Conservation (phyloP, 2,329 filamentous ascomycete genomes). For the Cadophora sp. region DNA sequence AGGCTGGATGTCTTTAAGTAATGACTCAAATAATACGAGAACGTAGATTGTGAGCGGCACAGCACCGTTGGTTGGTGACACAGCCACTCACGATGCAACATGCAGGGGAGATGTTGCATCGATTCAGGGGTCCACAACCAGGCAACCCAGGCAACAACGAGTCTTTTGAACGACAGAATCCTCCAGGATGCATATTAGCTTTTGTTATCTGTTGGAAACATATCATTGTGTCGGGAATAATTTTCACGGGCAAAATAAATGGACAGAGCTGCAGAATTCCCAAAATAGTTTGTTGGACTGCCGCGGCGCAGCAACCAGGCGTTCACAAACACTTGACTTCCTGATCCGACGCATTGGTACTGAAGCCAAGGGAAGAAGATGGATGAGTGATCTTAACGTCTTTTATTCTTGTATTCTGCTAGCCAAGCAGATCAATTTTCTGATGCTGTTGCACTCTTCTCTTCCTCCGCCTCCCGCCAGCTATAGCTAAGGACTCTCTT, state of each 20-base stretch:
- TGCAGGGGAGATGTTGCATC: background rate
- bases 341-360: background rate
- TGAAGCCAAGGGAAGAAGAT: too few relatives aligned
- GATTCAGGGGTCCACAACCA: background rate
- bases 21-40: background rate
- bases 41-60: background rate
- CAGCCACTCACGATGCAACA: slow-evolving; percentile 7
- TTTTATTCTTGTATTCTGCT: too few relatives aligned
- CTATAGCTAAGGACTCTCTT: too few relatives aligned
- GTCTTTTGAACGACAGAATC: background rate
- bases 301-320: background rate
- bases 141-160: slow-evolving; percentile 7
- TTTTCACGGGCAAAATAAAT: too few relatives aligned
- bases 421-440: too few relatives aligned
- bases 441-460: too few relatives aligned
- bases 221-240: too few relatives aligned
- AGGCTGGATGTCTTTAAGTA: background rate
- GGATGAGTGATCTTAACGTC: too few relatives aligned
- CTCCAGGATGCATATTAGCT: background rate
- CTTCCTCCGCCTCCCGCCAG: too few relatives aligned
- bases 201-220: background rate
- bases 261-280: too few relatives aligned
- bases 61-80: slow-evolving; percentile 4
- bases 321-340: background rate
- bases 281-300: background rate